phyloP scores from a whole-genome alignment of 495 filamentous ascomycete genomes.

The Xylaria flabelliformis region DNA sequence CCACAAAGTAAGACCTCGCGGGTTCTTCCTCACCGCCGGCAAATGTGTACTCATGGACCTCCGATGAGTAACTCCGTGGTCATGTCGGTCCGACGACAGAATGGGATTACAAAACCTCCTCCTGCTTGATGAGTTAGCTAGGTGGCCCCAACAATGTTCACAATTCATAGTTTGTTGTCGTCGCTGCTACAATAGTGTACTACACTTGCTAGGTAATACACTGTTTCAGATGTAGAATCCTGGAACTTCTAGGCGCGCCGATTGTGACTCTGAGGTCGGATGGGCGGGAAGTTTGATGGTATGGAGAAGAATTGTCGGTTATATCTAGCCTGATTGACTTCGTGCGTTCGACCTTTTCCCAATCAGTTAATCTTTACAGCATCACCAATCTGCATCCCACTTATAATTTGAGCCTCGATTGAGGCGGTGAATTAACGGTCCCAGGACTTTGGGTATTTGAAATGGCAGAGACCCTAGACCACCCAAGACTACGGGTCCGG shows the following conservation, averaged over 20 bases:
- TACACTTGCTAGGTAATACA: background rate
- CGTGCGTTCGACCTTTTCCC: background rate
- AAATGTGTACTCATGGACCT: background rate
- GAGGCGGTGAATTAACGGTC: conserved; percentile 24
- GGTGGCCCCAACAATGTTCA: background rate
- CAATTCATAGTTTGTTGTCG: background rate
- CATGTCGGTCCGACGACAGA: background rate
- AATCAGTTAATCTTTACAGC: background rate
- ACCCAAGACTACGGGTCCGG: conserved; percentile 24
- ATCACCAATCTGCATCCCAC: background rate
- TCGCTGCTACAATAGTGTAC: background rate
- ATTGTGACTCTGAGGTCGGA: background rate
- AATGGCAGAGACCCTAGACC: conserved; percentile 23
- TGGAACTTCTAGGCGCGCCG: conserved; percentile 6
- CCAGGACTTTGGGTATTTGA: conserved; percentile 24
- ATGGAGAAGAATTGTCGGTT: background rate
- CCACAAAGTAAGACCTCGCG: conserved; percentile 25
- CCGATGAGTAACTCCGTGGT: background rate
- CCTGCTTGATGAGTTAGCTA: background rate
- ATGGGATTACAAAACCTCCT: background rate
- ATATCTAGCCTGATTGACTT: background rate
- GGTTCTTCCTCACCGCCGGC: conserved; percentile 14
- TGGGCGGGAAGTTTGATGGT: background rate
- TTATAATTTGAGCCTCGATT: conserved; percentile 2
- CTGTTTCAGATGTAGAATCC: conserved; percentile 8